Conservation (phyloP, 2,329 filamentous ascomycete genomes). For the Alternaria tenuissima region DNA sequence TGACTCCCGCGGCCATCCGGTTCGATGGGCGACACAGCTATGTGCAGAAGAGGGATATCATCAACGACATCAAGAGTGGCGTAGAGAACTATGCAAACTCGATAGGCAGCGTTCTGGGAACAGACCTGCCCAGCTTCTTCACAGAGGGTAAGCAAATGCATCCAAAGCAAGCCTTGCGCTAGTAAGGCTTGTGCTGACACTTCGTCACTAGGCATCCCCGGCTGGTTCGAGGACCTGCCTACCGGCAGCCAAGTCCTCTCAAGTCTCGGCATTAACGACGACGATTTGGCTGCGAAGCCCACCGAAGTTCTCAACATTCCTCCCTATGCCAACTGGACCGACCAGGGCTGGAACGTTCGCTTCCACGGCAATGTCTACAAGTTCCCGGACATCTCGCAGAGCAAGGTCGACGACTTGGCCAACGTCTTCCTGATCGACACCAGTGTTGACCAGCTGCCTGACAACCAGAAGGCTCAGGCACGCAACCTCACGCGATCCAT, state of each 20-base stretch:
- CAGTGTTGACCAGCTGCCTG: constrained; percentile 66
- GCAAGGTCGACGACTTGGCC: constrained; percentile 72
- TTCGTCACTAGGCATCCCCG: constrained; percentile 61
- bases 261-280: constrained; percentile 66
- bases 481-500: constrained; percentile 77
- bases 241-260: constrained; percentile 68
- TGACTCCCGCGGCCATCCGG: constrained; percentile 46
- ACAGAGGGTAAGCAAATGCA: constrained; percentile 40
- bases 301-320: constrained; percentile 77
- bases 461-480: constrained; percentile 69
- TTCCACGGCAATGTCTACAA: constrained; percentile 86
- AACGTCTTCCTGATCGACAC: constrained; percentile 75
- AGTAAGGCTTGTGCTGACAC: constrained; percentile 31
- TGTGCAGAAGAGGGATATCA: constrained; percentile 41
- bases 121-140: constrained; percentile 48
- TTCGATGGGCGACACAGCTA: constrained; percentile 46
- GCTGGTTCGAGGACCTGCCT: constrained; percentile 71
- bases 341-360: constrained; percentile 77
- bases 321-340: constrained; percentile 75
- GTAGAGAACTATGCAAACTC: constrained; percentile 41
- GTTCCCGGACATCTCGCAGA: constrained; percentile 71
- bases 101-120: constrained; percentile 46
- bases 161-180: constrained; percentile 10
- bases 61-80: constrained; percentile 44
- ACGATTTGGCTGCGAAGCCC: constrained; percentile 68